Base-by-base conservation (phyloP, 495 filamentous ascomycete genomes). In the Tuber brumale region DNA sequence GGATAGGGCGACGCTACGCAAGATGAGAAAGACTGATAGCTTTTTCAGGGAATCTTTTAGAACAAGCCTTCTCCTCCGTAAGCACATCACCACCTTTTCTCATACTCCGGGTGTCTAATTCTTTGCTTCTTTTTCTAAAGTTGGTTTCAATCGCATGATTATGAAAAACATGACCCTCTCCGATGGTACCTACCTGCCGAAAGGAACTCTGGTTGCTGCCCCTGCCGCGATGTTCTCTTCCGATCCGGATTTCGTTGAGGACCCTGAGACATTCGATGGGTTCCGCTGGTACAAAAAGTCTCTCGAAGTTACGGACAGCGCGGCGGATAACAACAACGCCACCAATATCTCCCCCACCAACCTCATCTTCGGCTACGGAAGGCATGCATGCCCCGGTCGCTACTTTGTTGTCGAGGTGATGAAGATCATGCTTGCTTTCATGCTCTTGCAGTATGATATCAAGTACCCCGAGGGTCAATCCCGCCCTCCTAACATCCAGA, bases 11-110 rank as follows among this genome's bases (percentile, higher is more conserved):
- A 85, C 82, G 70, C 81, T 88, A 75, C 71, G 70, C 6, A 82
- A 84, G 71, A 81, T 89, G 75, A 84, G 83, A 72, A 87, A 87
- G 79, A 73, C 90, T 72, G 89, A 90, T 81, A 87, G 85, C 75
- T 88, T 89, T 78, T 85, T 89, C 72, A 87, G 87, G 69, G 88
- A 90, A 76, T 83, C 84, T 12, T 85, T 86, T 73, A 83, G 88
- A 4, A 43, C 85, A 41, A 83, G 86, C 85, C 31, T 35, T 35
- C 16, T 7, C 19, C 23, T 51, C 2, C 35, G 66, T 82, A 70
- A 76, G 76, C 57, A 46, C 45, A 69, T 21, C 16, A 5, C 23
- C 21, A 39, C 19, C 69, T 27, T 19, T 18, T 16, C 10, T 45
- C 3, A 69, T 0, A 18, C 18, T 1, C n/a, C 23, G 14, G 9